Evolutionary conservation across 1,284 basidiomycete species (phyloP), one percentile per base, ranked within the genome.

Genomic region (Tilletia horrida): DNA sequence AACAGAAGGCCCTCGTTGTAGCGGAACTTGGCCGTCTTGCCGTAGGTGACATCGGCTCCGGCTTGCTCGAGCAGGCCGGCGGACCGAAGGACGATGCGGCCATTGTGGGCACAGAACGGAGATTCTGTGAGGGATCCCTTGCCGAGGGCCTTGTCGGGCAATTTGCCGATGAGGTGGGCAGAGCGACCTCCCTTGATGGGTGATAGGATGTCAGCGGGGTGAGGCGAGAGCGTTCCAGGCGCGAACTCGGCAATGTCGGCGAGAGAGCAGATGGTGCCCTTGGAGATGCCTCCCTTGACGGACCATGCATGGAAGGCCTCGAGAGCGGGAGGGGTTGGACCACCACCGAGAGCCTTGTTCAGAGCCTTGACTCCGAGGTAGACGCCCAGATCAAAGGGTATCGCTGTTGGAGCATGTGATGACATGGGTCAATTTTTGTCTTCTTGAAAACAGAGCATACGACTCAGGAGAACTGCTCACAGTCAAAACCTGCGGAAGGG

Each of bases 21-120:
- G 40, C 83, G 83, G 83, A 93, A 91, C 2, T 35, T 59, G 55
- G 55, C 55, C 13, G 55, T 27, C 21, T 59, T 59, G 27, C 55
- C 55, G 55, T 85, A 75, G 0, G 86, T 83, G 6, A 89, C 90
- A 74, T 92, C 66, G 21, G 64, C 64, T 23, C 62, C 29, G 43
- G 84, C 72, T 31, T 73, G 72, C 68, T 89, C 86, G 62, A 88
- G 85, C 35, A 94, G 84, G 13, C 88, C 91, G 84, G 88, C 91
- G 25, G 91, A 88, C 66, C 92, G 88, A 71, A 91, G 88, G 44
- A 93, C 90, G 40, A 92, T 82, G 21, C 87, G 83, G 42, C 85
- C 84, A 78, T 95, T 91, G 59, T 85, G 76, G 1, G 83, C 70
- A 14, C 84, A 82, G 88, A 93, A 91, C 52, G 88, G 75, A 7